These are phyloP conservation scores for Aspergillus chevalieri DNA, from an alignment of 2,329 filamentous ascomycete genomes.

Conservation along the genomic window DNA sequence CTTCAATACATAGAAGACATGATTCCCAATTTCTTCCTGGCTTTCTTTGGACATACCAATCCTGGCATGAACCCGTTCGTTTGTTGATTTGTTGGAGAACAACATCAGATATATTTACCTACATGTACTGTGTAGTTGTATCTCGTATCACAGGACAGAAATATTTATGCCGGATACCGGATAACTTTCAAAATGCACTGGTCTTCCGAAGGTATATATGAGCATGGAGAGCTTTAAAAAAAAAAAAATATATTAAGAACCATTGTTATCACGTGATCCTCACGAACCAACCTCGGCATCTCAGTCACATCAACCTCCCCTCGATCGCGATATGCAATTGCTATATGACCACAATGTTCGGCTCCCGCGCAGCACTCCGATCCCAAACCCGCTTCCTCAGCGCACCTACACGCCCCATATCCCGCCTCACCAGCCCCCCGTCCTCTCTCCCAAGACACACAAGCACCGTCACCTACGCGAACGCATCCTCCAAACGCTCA, in stretches of 20 bases:
- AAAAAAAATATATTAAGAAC: too few relatives aligned
- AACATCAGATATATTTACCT: neutral
- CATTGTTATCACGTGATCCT: neutral
- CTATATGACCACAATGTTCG: slow-evolving; percentile 24
- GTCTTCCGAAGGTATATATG: too few relatives aligned
- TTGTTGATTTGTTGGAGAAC: neutral
- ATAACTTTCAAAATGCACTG: too few relatives aligned
- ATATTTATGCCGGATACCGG: too few relatives aligned
- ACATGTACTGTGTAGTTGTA: neutral
- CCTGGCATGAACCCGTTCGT: neutral
- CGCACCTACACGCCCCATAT: neutral
- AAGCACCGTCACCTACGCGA: slow-evolving; percentile 14
- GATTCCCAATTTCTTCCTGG: neutral
- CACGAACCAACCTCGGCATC: neutral
- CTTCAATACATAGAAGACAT: neutral
- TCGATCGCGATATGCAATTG: slow-evolving; percentile 1
- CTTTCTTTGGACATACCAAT: neutral
- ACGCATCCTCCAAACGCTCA: slow-evolving; percentile 13
- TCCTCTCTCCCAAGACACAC: slow-evolving; percentile 12
- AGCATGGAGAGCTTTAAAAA: too few relatives aligned
- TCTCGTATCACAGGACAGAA: neutral
- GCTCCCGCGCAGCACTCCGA: slow-evolving; percentile 19
- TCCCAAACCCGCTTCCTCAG: slow-evolving; percentile 7
- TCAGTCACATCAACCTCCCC: neutral
- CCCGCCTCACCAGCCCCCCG: neutral